These are phyloP conservation scores for Diospyros kaki DNA, from an alignment of 148 eudicot species.

Conservation along the genomic window DNA sequence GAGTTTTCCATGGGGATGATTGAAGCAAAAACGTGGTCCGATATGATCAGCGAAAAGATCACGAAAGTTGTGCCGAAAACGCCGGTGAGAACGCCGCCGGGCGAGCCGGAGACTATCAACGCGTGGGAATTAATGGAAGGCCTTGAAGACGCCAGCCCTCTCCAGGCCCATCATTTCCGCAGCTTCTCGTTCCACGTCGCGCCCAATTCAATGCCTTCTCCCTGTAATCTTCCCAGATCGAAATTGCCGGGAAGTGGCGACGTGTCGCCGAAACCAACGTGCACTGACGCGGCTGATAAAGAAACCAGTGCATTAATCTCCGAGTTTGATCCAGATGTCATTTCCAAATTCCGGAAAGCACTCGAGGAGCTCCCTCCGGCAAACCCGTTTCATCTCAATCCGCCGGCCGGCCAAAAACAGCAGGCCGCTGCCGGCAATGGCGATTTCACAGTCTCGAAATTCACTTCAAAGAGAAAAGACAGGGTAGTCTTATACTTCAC, in stretches of 20 bases:
- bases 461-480: slow-evolving; percentile 24
- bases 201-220: slow-evolving; percentile 17
- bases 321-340: slow-evolving; percentile 71
- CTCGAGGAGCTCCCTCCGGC: slow-evolving; percentile 59
- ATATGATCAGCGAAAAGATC: slow-evolving; percentile 70
- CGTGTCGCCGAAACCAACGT: slow-evolving; percentile 20
- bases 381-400: slow-evolving; percentile 50
- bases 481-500: slow-evolving; percentile 70
- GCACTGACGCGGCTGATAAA: slow-evolving; percentile 16
- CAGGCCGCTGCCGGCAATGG: slow-evolving; percentile 10
- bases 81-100: slow-evolving; percentile 66
- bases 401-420: slow-evolving; percentile 24
- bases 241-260: slow-evolving; percentile 13
- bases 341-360: slow-evolving; percentile 59
- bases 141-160: slow-evolving; percentile 65
- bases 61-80: slow-evolving; percentile 52
- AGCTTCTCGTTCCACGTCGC: slow-evolving; percentile 62
- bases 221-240: slow-evolving; percentile 26
- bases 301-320: slow-evolving; percentile 28
- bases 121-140: slow-evolving; percentile 92
- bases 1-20: slow-evolving; percentile 58
- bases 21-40: slow-evolving; percentile 86
- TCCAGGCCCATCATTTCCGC: slow-evolving; percentile 38
- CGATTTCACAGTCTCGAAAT: background rate
- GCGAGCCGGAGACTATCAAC: slow-evolving; percentile 81